Evolutionary conservation across 495 filamentous ascomycete genomes (phyloP).

Genomic region (Aspergillus wentii): DNA sequence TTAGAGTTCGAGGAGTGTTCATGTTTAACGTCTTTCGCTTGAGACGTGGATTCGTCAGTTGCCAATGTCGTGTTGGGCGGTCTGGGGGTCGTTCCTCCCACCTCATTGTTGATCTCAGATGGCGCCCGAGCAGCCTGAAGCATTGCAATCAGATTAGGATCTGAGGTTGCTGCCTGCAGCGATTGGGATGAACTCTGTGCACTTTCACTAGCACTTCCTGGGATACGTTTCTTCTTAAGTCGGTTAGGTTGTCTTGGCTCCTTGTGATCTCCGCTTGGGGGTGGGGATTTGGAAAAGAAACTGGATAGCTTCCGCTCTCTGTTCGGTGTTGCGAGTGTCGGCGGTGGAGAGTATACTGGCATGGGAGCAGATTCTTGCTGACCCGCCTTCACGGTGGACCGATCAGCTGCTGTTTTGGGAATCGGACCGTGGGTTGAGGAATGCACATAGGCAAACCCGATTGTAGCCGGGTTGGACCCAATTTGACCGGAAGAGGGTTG

Average conservation of each 20-base stretch:
- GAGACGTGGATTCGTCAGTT: constrained; percentile 15
- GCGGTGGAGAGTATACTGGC: constrained; percentile 28
- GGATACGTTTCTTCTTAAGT: constrained; percentile 74
- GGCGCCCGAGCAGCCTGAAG: constrained; percentile 10
- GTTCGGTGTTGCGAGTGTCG: constrained; percentile 54
- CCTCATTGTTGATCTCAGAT: constrained; percentile 16
- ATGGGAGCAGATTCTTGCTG: constrained; percentile 42
- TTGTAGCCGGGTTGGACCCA: constrained; percentile 4
- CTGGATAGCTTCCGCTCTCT: constrained; percentile 63
- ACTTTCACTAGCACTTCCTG: constrained; percentile 68
- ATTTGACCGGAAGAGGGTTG: constrained; percentile 1
- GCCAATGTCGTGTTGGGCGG: constrained; percentile 25
- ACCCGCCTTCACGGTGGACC: constrained; percentile 23
- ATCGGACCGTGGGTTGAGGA: constrained; percentile 35
- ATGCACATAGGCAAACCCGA: constrained; percentile 22
- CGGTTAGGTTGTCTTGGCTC: constrained; percentile 70
- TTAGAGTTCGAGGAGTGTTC: constrained; percentile 13
- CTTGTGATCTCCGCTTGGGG: constrained; percentile 48
- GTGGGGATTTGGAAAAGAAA: constrained; percentile 65
- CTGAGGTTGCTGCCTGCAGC: constrained; percentile 42
- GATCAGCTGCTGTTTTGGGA: constrained; percentile 16
- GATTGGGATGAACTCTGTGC: constrained; percentile 83
- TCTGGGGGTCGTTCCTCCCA: constrained; percentile 30
- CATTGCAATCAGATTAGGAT: constrained; percentile 12
- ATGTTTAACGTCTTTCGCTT: constrained; percentile 15